These are phyloP conservation scores for Neofusicoccum kwambonambiense DNA, from an alignment of 2,329 filamentous ascomycete species.

Conservation along the genomic window DNA sequence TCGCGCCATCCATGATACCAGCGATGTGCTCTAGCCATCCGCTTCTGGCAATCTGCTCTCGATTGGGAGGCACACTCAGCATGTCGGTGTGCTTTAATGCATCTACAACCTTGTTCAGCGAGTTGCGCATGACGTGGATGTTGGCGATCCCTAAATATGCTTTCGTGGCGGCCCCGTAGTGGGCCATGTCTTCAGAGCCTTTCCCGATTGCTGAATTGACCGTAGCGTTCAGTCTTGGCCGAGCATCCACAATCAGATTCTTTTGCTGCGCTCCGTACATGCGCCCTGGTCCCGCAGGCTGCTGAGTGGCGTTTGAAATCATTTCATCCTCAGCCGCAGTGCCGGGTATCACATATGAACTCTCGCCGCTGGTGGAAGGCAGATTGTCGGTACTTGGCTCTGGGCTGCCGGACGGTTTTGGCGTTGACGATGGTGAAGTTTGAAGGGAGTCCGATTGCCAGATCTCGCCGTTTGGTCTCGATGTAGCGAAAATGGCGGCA, in stretches of 20 bases:
- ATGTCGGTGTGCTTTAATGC: slow-evolving; percentile 91
- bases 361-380: slow-evolving; percentile 31
- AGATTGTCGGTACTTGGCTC: slow-evolving; percentile 36
- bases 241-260: slow-evolving; percentile 93
- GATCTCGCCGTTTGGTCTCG: slow-evolving; percentile 28
- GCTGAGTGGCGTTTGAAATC: slow-evolving; percentile 66
- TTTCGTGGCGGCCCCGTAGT: slow-evolving; percentile 90
- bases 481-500: slow-evolving; percentile 84
- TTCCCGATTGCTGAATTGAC: slow-evolving; percentile 92
- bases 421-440: slow-evolving; percentile 20
- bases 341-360: slow-evolving; percentile 33
- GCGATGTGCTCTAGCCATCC: slow-evolving; percentile 89
- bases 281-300: slow-evolving; percentile 24
- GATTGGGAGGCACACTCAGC: slow-evolving; percentile 75
- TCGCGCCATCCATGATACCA: slow-evolving; percentile 78
- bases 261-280: slow-evolving; percentile 90
- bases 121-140: slow-evolving; percentile 96
- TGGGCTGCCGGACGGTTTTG: slow-evolving; percentile 29
- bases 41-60: slow-evolving; percentile 77
- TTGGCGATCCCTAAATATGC: slow-evolving; percentile 95
- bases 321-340: slow-evolving; percentile 48
- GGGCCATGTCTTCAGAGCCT: slow-evolving; percentile 96
- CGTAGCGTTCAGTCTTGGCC: slow-evolving; percentile 89
- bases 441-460: slow-evolving; percentile 8
- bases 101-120: slow-evolving; percentile 81